Evolutionary conservation across 2,329 filamentous ascomycete genomes (phyloP).

Genomic region (Aspergillus candidus): DNA sequence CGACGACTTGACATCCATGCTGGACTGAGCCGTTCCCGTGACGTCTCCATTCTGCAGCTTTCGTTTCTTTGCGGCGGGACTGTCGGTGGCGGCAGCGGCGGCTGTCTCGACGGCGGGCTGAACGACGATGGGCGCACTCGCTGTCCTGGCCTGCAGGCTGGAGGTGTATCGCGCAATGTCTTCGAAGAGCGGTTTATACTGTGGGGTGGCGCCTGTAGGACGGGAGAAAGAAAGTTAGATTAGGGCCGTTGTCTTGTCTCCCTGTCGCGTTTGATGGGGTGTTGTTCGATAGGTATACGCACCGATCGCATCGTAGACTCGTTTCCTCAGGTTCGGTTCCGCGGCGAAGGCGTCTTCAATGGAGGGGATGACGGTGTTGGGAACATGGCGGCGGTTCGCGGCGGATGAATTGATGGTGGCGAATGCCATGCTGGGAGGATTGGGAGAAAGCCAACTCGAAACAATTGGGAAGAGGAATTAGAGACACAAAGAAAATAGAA

Average conservation of each 20-base stretch:
- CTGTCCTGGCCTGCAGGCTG: conserved; percentile 30
- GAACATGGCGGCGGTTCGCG: conserved; percentile 9
- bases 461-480: conserved; percentile 1
- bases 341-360: conserved; percentile 39
- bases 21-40: conserved; percentile 21
- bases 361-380: conserved; percentile 14
- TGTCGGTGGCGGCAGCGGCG: conserved; percentile 22
- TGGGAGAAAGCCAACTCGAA: neutral
- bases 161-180: conserved; percentile 45
- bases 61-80: conserved; percentile 43
- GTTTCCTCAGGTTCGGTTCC: conserved; percentile 34
- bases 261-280: neutral
- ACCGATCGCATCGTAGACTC: conserved; percentile 41
- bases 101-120: conserved; percentile 18
- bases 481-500: conserved; percentile 6
- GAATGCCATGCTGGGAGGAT: conserved; percentile 29
- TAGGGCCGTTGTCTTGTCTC: neutral
- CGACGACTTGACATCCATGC: conserved; percentile 30
- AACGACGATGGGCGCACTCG: conserved; percentile 16
- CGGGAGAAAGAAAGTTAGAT: conserved; percentile 1
- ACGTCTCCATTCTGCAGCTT: conserved; percentile 41
- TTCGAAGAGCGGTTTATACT: conserved; percentile 40
- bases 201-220: conserved; percentile 30
- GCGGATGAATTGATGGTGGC: conserved; percentile 28
- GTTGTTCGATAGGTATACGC: conserved; percentile 17